Base-by-base conservation (phyloP, 208 protist species). In the Trypanosoma melophagium region DNA sequence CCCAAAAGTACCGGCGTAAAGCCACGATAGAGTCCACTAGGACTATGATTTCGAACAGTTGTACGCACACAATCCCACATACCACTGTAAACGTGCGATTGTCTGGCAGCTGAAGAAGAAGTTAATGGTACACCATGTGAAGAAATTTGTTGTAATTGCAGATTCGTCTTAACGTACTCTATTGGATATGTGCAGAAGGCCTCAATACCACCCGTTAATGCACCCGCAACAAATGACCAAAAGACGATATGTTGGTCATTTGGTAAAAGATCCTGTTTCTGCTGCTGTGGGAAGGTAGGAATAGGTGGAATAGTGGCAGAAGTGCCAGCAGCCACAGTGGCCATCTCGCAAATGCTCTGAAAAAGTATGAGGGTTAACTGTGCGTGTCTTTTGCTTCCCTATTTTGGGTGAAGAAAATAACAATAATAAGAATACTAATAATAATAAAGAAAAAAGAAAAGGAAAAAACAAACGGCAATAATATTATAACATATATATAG, bases 81-180 rank as follows among this genome's bases (percentile, higher is more conserved):
- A 3, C 68, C 73, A 22, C 31, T 58, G 50, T 70, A 71, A 0
- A 31, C 54, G 22, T 41, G 63, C 19, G 59, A 8, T 41, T 35
- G 28, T 35, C 3, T 5, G 5, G 28, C 28, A 1, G 5, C 5
- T 35, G 28, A 35, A 35, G 28, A 35, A 35, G 28, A 35, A 35
- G 28, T 35, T 7, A 28, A 54, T 24, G 31, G 12, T 28, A 44
- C 4, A 35, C 28, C 28, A 56, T 50, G 24, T 40, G 42, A 22
- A 38, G 42, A 22, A 38, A 69, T 35, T 4, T 69, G 42, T 16
- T 63, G 63, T n/a, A 78, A 59, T 52, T 76, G 67, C 7, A 76
- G 42, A 54, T 78, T 60, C 16, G 68, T 78, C 47, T 78, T 78
- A 0, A 78, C 56, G 19, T 76, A 78, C 35, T 78, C 73, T 9